Percentiles rank a stretch among this genome's conserved stretches.
Evolutionary conservation across 306 rosid species (phyloP).

Genomic region (Vachellia pachyceras): DNA sequence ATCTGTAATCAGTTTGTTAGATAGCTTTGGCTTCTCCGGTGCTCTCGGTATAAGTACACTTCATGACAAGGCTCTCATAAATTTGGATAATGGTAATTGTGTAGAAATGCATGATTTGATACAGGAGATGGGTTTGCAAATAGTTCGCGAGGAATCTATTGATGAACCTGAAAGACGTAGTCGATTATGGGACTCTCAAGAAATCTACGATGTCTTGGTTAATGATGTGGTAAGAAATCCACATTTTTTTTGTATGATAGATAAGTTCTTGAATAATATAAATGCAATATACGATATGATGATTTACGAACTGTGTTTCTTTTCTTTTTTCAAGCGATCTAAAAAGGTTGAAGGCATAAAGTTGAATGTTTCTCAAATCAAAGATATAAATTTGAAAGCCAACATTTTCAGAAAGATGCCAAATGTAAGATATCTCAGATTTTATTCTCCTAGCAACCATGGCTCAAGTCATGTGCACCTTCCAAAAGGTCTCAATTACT

Average conservation of each 20-base stretch:
- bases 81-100: not conserved
- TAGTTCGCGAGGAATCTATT: not conserved
- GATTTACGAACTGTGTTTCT: not conserved
- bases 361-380: not conserved
- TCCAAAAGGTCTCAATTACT: not conserved
- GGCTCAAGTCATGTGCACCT: not conserved
- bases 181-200: conserved; percentile 11
- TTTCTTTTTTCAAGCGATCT: conserved; percentile 16
- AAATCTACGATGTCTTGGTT: not conserved
- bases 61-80: conserved; percentile 19
- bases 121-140: conserved; percentile 14
- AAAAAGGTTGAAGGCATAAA: conserved; percentile 8
- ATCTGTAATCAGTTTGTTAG: not conserved
- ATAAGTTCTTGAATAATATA: not conserved
- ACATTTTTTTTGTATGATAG: too few species aligned
- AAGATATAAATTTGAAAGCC: not conserved
- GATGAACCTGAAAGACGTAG: conserved; percentile 14
- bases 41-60: not conserved
- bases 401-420: not conserved
- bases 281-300: not conserved
- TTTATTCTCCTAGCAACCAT: not conserved
- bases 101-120: conserved; percentile 35
- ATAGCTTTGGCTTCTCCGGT: not conserved
- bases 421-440: not conserved
- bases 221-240: not conserved